Conservation (phyloP, 108 stramenopile genomes). For the Seminavis robusta region DNA sequence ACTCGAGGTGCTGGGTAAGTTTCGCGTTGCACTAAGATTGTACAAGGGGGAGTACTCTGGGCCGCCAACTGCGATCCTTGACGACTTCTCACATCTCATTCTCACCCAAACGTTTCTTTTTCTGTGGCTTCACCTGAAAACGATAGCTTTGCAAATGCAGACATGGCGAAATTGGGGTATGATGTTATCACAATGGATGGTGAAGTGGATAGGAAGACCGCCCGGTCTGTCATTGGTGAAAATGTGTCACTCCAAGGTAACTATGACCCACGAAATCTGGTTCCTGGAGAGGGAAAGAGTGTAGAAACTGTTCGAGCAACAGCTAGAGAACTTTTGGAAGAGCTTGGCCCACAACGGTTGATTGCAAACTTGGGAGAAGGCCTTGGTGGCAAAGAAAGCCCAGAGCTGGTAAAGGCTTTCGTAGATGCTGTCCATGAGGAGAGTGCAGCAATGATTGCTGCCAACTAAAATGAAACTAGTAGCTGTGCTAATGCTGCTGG, state of each 20-base stretch:
- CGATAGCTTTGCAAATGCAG: constrained; percentile 69
- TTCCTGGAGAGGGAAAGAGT: constrained; percentile 58
- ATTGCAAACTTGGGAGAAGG: constrained; percentile 97
- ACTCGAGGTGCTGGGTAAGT: constrained; percentile 68
- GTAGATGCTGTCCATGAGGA: constrained; percentile 88
- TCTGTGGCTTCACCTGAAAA: not conserved
- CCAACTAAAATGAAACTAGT: not conserved
- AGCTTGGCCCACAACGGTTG: constrained; percentile 80
- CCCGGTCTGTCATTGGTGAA: constrained; percentile 53
- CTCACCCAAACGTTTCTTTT: constrained; percentile 2
- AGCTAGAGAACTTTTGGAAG: constrained; percentile 70
- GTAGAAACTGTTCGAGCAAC: constrained; percentile 66
- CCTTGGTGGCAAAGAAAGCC: constrained; percentile 90
- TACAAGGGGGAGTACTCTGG: too few species aligned
- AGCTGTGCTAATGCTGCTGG: too few species aligned
- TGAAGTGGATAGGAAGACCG: constrained; percentile 59
- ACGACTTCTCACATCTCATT: not conserved
- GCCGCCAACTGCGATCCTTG: not conserved
- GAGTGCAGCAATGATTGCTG: constrained; percentile 67
- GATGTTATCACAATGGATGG: constrained; percentile 96
- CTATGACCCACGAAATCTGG: constrained; percentile 83
- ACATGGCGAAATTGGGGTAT: constrained; percentile 64
- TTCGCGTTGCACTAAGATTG: not conserved
- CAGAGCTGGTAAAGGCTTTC: constrained; percentile 79
- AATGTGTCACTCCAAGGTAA: constrained; percentile 83